Base-by-base conservation (phyloP, 129 eudicot species). In the Gnaphalium uliginosum region DNA sequence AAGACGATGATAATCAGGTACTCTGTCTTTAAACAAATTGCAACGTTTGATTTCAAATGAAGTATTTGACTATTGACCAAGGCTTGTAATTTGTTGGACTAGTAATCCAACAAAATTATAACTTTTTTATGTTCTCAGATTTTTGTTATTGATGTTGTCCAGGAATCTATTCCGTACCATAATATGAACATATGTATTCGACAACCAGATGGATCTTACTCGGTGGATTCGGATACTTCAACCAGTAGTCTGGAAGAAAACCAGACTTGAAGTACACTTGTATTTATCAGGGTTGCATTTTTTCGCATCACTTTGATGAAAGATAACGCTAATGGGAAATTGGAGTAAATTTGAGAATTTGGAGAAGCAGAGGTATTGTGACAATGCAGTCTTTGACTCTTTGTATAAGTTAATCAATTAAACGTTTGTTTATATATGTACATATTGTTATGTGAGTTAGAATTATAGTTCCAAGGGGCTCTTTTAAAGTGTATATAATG, bases 201-300 rank as follows among this genome's bases (percentile, higher is more conserved):
- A 19, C 93, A 86, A 81, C 96, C 96, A 57, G 96, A 90, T 81
- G 96, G 96, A 63, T 90, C 96, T 24, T 90, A 90, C 78, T 71
- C 81, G 0, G 91, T 91, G 73, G 93, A 88, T 81, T 84, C 96
- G 46, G 93, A 90, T 64, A 78, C 89, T 79, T 89, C 96, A 73
- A 76, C 56, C 41, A 72, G 87, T 73, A 82, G 83, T 46, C 82
- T 67, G 56, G 91, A 90, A 25, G 89, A 81, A 22, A 82, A 35
- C 75, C 73, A 37, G 41, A 37, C 50, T 30, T 67, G 68, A 78
- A 18, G 63, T 57, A 35, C 37, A 32, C 32, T 29, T 77, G 29
- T 68, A 59, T 71, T n/a, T 29, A 9, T 54, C 29, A 21, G 48
- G 72, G n/a, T n/a, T n/a, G n/a, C n/a, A 60, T 66, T 84, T 80